Evolutionary conservation across 2,329 filamentous ascomycete species (phyloP).

Genomic region (Aspergillus sp.): DNA sequence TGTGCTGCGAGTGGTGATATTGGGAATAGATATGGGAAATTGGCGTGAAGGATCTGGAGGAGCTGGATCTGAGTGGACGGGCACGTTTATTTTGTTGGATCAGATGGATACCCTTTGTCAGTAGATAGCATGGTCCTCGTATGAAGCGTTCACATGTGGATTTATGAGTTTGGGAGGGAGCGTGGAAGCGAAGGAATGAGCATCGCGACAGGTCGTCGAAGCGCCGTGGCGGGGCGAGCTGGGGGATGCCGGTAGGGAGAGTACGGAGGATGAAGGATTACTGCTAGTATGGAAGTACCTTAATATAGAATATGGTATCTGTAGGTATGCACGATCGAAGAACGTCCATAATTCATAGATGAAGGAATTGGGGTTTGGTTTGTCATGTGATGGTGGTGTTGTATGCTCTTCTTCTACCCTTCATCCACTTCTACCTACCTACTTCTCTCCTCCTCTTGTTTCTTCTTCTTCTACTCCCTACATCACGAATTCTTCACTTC

Average conservation of each 20-base stretch:
- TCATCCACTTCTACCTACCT: not conserved
- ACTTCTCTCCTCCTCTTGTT: not conserved
- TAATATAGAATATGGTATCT: no score
- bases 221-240: constrained; percentile 7
- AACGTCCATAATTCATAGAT: not conserved
- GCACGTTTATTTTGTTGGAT: not conserved
- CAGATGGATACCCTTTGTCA: not conserved
- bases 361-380: not conserved
- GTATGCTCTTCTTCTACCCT: not conserved
- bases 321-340: no score
- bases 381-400: not conserved
- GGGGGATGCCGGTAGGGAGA: not conserved
- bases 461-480: not conserved
- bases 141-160: not conserved
- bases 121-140: constrained; percentile 1
- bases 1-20: not conserved
- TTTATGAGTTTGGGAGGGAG: not conserved
- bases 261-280: not conserved
- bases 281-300: not conserved
- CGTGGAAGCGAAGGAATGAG: not conserved
- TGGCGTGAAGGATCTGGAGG: not conserved
- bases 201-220: not conserved
- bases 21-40: not conserved
- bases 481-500: not conserved
- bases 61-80: not conserved